phyloP scores from a whole-genome alignment of 768 basidiomycete species.

The Mycena metata region DNA sequence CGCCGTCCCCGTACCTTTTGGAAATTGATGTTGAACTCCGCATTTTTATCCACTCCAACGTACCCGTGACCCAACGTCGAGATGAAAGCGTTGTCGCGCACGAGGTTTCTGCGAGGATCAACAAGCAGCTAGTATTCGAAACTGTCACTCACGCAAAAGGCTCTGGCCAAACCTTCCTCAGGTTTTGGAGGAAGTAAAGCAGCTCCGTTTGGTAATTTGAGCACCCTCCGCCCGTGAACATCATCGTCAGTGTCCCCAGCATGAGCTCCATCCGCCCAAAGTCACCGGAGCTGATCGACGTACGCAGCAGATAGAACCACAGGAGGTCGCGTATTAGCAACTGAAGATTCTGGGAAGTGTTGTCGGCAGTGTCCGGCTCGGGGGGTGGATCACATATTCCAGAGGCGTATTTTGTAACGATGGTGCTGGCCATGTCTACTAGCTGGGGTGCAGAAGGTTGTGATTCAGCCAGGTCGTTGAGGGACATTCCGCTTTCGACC shows the following conservation, averaged over 20 bases:
- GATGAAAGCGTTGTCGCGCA: constrained; percentile 19
- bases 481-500: constrained; percentile 25
- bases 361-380: neutral
- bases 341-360: constrained; percentile 11
- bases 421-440: constrained; percentile 12
- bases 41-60: constrained; percentile 18
- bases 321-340: constrained; percentile 13
- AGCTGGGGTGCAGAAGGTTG: constrained; percentile 37
- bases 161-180: constrained; percentile 20
- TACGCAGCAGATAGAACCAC: constrained; percentile 6
- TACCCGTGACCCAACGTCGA: neutral
- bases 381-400: neutral
- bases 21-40: constrained; percentile 24
- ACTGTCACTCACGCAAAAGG: constrained; percentile 1
- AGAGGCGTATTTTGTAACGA: constrained; percentile 10
- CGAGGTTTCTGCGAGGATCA: neutral
- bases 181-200: constrained; percentile 18
- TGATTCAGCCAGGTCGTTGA: constrained; percentile 23
- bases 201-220: constrained; percentile 22
- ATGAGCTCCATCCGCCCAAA: constrained; percentile 21
- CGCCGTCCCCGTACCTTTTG: neutral
- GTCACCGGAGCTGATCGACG: constrained; percentile 6
- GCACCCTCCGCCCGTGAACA: constrained; percentile 14
- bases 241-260: constrained; percentile 19
- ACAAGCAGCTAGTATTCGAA: neutral